A percentile compares a stretch with the other conserved stretches of the same genome.
phyloP scores from a whole-genome alignment of 495 filamentous ascomycete genomes.

The Chlorociboria aeruginascens region DNA sequence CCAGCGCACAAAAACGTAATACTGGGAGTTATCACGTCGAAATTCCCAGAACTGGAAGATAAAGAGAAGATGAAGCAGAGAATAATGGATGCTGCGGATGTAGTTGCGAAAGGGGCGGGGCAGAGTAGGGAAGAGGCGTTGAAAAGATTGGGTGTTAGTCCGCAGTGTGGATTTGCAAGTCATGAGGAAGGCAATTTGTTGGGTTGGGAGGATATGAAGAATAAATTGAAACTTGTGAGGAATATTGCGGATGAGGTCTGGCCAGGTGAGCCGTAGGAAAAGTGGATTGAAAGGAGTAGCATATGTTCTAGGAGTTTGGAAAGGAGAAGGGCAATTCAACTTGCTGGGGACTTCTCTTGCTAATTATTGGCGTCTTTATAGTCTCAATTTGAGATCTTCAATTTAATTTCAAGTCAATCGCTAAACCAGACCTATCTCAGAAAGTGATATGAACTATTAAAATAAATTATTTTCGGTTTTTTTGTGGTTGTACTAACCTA shows the following conservation, averaged over 20 bases:
- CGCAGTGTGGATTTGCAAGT: slow-evolving; percentile 72
- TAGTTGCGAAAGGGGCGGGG: slow-evolving; percentile 57
- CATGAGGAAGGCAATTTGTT: slow-evolving; percentile 58
- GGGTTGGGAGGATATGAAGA: slow-evolving; percentile 53
- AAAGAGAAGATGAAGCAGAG: slow-evolving; percentile 46
- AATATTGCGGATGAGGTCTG: slow-evolving; percentile 62
- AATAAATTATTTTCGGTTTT: too few relatives aligned
- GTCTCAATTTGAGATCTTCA: too few relatives aligned
- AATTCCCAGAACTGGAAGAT: slow-evolving; percentile 61
- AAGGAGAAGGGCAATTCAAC: too few relatives aligned
- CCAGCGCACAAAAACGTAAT: slow-evolving; percentile 67
- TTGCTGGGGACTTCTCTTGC: too few relatives aligned
- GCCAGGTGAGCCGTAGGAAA: slow-evolving; percentile 45
- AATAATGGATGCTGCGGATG: slow-evolving; percentile 45
- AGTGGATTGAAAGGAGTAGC: too few relatives aligned
- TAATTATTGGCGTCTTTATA: too few relatives aligned
- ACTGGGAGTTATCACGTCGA: slow-evolving; percentile 61
- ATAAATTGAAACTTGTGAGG: slow-evolving; percentile 54
- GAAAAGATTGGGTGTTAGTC: slow-evolving; percentile 56
- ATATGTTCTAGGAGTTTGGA: too few relatives aligned
- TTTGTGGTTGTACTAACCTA: too few relatives aligned
- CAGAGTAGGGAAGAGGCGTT: slow-evolving; percentile 53
- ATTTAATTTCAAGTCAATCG: too few relatives aligned
- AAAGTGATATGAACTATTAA: too few relatives aligned
- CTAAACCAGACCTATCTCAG: too few relatives aligned